A percentile compares a stretch with the other conserved stretches of the same genome.
Evolutionary conservation across 2,329 filamentous ascomycete genomes (phyloP).

Genomic region (Juglanconis juglandina): DNA sequence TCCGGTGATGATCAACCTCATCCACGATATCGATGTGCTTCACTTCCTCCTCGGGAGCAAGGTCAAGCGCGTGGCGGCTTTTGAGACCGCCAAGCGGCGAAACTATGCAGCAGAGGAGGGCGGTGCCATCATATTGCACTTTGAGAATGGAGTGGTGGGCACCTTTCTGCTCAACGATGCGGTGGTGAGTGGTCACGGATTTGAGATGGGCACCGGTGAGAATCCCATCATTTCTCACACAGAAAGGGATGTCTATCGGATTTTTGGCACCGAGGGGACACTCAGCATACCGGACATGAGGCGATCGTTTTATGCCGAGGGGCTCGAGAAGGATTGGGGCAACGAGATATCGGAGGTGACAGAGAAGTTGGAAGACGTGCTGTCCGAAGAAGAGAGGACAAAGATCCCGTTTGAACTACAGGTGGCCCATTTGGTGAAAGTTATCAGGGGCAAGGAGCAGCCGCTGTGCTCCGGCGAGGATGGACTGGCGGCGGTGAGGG

Average conservation of each 20-base stretch:
- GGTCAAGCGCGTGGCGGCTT: constrained; percentile 48
- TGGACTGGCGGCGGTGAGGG: constrained; percentile 11
- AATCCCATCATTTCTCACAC: constrained; percentile 48
- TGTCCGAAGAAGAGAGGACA: constrained; percentile 5
- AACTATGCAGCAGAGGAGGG: constrained; percentile 53
- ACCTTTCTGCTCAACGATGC: constrained; percentile 55
- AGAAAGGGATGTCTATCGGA: constrained; percentile 46
- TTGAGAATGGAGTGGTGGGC: constrained; percentile 51
- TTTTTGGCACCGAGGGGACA: constrained; percentile 27
- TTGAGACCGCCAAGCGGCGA: constrained; percentile 42
- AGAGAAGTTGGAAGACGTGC: not conserved
- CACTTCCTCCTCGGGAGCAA: constrained; percentile 51
- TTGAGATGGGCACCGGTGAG: constrained; percentile 57
- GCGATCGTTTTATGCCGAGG: constrained; percentile 5
- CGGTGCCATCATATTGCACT: constrained; percentile 49
- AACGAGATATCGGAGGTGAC: not conserved
- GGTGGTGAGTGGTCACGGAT: constrained; percentile 49
- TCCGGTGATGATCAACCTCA: constrained; percentile 54
- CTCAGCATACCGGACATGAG: constrained; percentile 19
- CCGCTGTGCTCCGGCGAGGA: constrained; percentile 10
- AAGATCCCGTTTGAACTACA: constrained; percentile 15
- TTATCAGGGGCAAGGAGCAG: not conserved
- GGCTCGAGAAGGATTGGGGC: constrained; percentile 6
- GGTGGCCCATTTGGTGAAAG: constrained; percentile 4
- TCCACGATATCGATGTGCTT: constrained; percentile 59